Base-by-base conservation (phyloP, 179 eudicot species). In the Monotropa hypopitys region DNA sequence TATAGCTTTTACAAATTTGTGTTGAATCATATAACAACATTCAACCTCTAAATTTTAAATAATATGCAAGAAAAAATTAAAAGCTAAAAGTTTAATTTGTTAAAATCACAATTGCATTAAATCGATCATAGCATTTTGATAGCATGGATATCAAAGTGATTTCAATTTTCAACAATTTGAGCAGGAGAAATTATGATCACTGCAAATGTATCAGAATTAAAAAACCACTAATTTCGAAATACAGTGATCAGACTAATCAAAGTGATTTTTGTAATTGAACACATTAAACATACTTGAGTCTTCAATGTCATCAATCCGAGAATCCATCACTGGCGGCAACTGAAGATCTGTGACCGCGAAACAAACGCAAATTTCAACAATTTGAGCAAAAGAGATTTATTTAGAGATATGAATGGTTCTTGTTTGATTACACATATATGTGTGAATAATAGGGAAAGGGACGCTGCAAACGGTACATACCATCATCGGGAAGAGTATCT, bases 401-500 rank as follows among this genome's bases (percentile, higher is more conserved):
- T 23, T 8, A 56, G 13, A 13, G 50, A 13, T 13, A 46, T 12
- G 50, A 46, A 28, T n/a, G 0, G 50, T n/a, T 3, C 30, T 50
- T 3, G 11, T n/a, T 18, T 26, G 13, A 18, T 42, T 9, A 54
- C 28, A 12, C 18, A 4, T 13, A 30, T 12, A 61, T 15, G 66
- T 28, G 28, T 61, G 30, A 61, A 16, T 4, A 28, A 13, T 12
- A 61, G 66, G 66, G 35, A 43, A 79, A 10, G 68, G 62, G 8
- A 12, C 0, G 18, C 1, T 16, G 56, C 20, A 30, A 54, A 21
- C 9, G 49, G 51, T 23, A 7, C 20, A 0, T 78, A 91, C 97
- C 97, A 68, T 92, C 97, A 50, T 82, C 75, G 20, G 96, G 97
- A 33, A 92, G 92, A 65, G 92, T 91, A 69, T 93, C 98, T 77